Evolutionary conservation across 331 rosid genomes (phyloP), one percentile per base, ranked within the genome.

Genomic region (Acacia concinna): DNA sequence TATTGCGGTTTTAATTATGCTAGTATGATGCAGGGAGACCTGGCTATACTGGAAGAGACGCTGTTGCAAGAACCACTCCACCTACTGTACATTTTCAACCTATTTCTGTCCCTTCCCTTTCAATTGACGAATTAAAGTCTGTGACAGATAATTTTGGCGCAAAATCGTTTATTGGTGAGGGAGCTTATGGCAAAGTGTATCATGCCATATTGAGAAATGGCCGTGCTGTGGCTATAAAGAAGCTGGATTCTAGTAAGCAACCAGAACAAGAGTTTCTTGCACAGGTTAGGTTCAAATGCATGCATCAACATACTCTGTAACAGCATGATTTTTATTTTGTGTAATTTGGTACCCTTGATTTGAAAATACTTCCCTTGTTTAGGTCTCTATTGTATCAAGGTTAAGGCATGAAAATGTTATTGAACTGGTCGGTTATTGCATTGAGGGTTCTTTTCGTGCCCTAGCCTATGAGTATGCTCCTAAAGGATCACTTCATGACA

Each of bases 321-420:
- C 11, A 27, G 27, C 65, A 49, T 51, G 7, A 32, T 60, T 60
- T 67, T 47, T 3, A 38, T 49, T 49, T 49, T 18, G n/a, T n/a
- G n/a, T n/a, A 17, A 49, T 78, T 83, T 62, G 3, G 38, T 40
- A 4, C 65, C 31, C 49, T 40, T 60, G 52, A 69, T 41, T 23
- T 28, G 30, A 5, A 49, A 49, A 40, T 17, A 23, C 44, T 38
- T 27, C 18, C 30, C 37, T 78, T 80, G 4, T 75, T 11, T 71
- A 93, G 97, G 91, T 91, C 49, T 93, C 97, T 69, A 76, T 87
- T 59, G 97, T 93, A 31, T 93, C 97, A 79, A 91, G 97, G 91
- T 85, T 93, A 59, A 83, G 85, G 80, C 86, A 89, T 84, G 97
- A 88, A 65, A 85, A 93, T 60, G 89, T 87, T 23, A 81, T 91